These are phyloP conservation scores for Stephanodiscus minutulus DNA, from an alignment of 108 stramenopile genomes.

Conservation along the genomic window DNA sequence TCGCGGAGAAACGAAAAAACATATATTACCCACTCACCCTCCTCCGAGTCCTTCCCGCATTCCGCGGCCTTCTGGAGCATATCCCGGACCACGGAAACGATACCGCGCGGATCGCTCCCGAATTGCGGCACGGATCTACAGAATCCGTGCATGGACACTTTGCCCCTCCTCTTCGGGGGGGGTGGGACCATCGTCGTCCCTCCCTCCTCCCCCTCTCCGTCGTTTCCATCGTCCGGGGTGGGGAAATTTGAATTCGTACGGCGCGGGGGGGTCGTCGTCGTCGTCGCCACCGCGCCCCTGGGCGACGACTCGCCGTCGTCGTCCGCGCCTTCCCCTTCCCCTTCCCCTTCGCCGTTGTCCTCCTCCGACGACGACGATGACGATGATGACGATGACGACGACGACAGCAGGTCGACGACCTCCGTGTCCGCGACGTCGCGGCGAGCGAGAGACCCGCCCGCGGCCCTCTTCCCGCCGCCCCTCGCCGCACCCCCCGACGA, in stretches of 20 bases:
- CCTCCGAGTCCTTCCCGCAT: neutral
- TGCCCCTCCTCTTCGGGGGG: neutral
- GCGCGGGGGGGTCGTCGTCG: neutral
- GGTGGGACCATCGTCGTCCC: too few species aligned
- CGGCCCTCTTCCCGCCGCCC: neutral
- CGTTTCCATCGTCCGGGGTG: neutral
- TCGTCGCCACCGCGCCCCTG: neutral
- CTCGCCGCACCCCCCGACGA: neutral
- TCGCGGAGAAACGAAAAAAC: neutral
- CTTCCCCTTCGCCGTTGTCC: neutral
- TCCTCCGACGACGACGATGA: neutral
- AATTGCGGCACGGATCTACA: neutral
- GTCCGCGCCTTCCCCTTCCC: neutral
- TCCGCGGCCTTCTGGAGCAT: neutral
- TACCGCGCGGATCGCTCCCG: neutral
- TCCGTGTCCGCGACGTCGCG: too few species aligned
- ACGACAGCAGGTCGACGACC: neutral
- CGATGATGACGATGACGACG: neutral
- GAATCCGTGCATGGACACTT: neutral
- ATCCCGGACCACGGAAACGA: neutral
- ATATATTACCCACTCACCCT: conserved; percentile 12
- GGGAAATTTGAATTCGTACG: neutral
- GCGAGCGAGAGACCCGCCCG: neutral
- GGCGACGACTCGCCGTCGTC: neutral
- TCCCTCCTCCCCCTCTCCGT: too few species aligned